Percentiles rank a stretch among this genome's conserved stretches.
Conservation (phyloP, 1,139 yeast species). For the Saccharomycopsis crataegensis region DNA sequence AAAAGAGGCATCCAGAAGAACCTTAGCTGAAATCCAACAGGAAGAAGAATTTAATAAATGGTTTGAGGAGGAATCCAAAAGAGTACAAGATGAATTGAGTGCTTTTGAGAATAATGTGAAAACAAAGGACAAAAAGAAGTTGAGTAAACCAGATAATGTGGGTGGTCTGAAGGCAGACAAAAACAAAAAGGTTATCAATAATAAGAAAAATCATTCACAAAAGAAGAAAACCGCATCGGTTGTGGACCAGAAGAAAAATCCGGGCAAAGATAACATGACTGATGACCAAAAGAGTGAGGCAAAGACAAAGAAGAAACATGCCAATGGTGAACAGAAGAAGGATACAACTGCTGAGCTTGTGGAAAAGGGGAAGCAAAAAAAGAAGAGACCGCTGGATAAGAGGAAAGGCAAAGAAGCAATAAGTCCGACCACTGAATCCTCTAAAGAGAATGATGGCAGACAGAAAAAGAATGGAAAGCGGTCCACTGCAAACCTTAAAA, state of each 20-base stretch:
- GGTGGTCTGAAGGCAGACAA: slow-evolving; percentile 4
- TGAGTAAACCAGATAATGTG: not conserved
- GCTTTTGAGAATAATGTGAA: not conserved
- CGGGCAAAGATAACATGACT: too few relatives aligned
- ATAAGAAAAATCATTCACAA: not conserved
- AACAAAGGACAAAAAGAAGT: not conserved
- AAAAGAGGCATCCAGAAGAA: slow-evolving; percentile 30
- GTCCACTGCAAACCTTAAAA: not conserved
- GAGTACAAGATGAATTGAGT: slow-evolving; percentile 42
- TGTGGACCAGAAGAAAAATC: too few relatives aligned
- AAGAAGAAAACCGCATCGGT: not conserved
- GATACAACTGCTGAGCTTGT: not conserved
- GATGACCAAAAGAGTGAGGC: not conserved
- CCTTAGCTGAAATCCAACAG: slow-evolving; percentile 63
- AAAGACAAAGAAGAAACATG: not conserved
- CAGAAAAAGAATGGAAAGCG: not conserved
- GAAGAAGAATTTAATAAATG: slow-evolving; percentile 76
- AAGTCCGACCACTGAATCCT: not conserved
- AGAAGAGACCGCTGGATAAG: not conserved
- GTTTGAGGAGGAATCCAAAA: slow-evolving; percentile 70
- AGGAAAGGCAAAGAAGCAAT: not conserved
- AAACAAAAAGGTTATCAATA: slow-evolving; percentile 1
- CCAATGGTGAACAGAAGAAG: not conserved
- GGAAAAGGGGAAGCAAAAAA: not conserved
- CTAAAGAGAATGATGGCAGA: not conserved